phyloP scores from a whole-genome alignment of 192 early-diverging fungal species.

The Entomortierella chlamydospora region DNA sequence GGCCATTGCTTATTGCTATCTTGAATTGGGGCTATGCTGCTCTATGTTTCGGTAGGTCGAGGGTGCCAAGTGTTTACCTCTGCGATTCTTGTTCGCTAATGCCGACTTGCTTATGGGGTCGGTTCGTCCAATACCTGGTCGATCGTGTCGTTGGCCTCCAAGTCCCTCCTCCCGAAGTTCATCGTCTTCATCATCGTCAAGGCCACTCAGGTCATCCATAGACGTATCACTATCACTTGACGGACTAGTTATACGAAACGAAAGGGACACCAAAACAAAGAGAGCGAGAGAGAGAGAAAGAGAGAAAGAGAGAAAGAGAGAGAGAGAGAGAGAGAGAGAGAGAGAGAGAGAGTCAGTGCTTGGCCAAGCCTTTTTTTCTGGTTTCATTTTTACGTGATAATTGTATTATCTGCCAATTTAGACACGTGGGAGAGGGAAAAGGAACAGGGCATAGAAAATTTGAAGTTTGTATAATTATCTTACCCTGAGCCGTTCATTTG shows the following conservation, averaged over 20 bases:
- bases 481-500: conserved; percentile 43
- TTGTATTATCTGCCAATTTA: neutral
- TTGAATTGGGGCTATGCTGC: conserved; percentile 10
- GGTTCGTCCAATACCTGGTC: neutral
- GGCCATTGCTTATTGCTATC: conserved; percentile 16
- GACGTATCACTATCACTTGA: conserved; percentile 50
- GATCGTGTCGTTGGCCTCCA: conserved; percentile 5
- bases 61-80: conserved; percentile 27
- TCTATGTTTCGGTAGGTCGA: conserved; percentile 5
- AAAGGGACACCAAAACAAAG: no score
- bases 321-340: neutral
- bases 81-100: conserved; percentile 25
- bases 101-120: conserved; percentile 7
- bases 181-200: conserved; percentile 31
- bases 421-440: neutral
- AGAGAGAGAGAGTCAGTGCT: neutral
- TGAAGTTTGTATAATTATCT: neutral
- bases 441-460: no score
- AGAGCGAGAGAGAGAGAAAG: neutral
- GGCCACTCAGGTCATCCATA: conserved; percentile 37
- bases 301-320: neutral
- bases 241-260: conserved; percentile 16
- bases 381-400: neutral
- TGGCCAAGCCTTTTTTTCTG: neutral
- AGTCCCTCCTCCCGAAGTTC: conserved; percentile 20